These are phyloP conservation scores for Dryadomyces quercus-mongolicae DNA, from an alignment of 2,329 filamentous ascomycete genomes.

Conservation along the genomic window DNA sequence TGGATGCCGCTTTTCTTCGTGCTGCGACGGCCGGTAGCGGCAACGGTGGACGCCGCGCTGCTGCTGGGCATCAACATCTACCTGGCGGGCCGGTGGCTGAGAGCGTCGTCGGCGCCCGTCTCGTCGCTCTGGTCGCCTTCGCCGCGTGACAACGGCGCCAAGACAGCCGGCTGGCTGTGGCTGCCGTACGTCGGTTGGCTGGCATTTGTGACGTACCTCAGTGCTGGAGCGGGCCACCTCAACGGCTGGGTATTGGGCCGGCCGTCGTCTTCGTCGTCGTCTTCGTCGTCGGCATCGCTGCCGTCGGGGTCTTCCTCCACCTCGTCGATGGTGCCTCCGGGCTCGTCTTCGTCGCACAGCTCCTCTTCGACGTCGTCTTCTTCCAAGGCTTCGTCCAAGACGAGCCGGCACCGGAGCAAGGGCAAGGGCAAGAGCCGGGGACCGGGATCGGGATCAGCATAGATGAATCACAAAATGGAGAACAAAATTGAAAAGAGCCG, in stretches of 20 bases:
- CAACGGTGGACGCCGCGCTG: conserved; percentile 62
- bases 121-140: background rate
- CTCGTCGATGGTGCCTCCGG: too few species aligned
- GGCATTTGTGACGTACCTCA: conserved; percentile 77
- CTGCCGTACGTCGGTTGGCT: conserved; percentile 80
- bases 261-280: background rate
- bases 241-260: conserved; percentile 52
- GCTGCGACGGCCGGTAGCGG: conserved; percentile 58
- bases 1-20: conserved; percentile 94
- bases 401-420: background rate
- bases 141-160: conserved; percentile 46
- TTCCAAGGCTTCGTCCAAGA: background rate
- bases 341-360: background rate
- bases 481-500: too few species aligned
- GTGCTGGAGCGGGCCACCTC: conserved; percentile 53
- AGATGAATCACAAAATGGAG: too few species aligned
- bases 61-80: conserved; percentile 63
- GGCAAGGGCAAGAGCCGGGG: background rate
- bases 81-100: conserved; percentile 57
- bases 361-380: background rate
- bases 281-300: background rate
- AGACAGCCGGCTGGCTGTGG: conserved; percentile 54
- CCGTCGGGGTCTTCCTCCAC: background rate
- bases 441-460: background rate
- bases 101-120: conserved; percentile 25